phyloP scores from a whole-genome alignment of 495 filamentous ascomycete genomes.

The Xylaria longipes region DNA sequence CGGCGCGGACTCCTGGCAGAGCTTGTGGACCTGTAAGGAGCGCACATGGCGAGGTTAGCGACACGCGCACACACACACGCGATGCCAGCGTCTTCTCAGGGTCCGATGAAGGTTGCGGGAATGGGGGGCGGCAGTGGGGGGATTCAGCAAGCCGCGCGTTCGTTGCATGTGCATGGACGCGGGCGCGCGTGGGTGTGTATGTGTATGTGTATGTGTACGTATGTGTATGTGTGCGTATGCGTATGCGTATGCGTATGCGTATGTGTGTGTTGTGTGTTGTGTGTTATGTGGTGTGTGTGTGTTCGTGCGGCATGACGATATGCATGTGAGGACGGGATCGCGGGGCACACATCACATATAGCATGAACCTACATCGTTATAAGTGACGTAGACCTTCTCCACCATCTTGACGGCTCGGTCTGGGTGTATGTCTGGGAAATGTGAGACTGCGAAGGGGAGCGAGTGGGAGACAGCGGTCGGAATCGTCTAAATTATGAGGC shows the following conservation, averaged over 20 bases:
- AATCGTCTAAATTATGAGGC: neutral
- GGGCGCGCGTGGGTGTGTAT: too few species aligned
- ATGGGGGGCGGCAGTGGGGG: neutral
- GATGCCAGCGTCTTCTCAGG: neutral
- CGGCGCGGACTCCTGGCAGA: conserved; percentile 85
- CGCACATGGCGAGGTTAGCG: conserved; percentile 28
- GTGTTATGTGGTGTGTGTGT: neutral
- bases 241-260: neutral
- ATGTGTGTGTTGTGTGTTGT: neutral
- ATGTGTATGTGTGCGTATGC: neutral
- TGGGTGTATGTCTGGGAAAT: neutral
- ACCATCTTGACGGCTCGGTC: conserved; percentile 63
- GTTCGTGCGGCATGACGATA: conserved; percentile 35
- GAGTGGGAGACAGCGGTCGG: neutral
- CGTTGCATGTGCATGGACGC: neutral
- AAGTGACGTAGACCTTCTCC: conserved; percentile 91
- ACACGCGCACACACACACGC: too few species aligned
- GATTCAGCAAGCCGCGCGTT: neutral
- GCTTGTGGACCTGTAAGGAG: conserved; percentile 81
- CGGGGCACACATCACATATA: conserved; percentile 17
- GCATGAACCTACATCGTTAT: conserved; percentile 77
- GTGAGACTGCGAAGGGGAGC: neutral
- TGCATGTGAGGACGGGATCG: conserved; percentile 19
- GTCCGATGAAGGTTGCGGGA: neutral
- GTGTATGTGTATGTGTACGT: neutral